phyloP scores from a whole-genome alignment of 2,329 filamentous ascomycete genomes.

The Volutella citrinella region DNA sequence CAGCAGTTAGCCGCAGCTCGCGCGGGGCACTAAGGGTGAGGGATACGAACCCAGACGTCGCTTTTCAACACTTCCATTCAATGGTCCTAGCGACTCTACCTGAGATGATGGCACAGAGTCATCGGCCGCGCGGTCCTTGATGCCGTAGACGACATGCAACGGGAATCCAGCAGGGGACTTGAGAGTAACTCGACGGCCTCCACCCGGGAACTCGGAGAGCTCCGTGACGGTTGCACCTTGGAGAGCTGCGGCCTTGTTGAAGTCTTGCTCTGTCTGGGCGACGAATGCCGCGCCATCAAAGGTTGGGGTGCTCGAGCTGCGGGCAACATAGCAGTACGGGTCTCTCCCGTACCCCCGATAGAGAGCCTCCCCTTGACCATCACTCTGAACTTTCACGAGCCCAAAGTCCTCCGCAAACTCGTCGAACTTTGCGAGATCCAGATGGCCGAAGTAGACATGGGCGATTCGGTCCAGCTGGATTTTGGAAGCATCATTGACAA shows the following conservation, averaged over 20 bases:
- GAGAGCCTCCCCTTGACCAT: no score
- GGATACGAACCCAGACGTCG: conserved; percentile 1
- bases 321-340: conserved; percentile 6
- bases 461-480: no score
- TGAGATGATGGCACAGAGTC: not conserved
- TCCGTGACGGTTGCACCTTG: not conserved
- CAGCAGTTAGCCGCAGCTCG: not conserved
- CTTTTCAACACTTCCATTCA: conserved; percentile 1
- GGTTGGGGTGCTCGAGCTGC: not conserved
- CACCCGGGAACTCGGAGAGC: not conserved
- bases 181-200: not conserved
- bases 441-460: no score
- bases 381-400: no score
- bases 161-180: not conserved
- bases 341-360: no score
- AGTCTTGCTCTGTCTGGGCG: conserved; percentile 3
- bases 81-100: conserved; percentile 1
- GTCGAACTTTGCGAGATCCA: no score
- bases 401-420: no score
- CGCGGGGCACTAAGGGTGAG: not conserved
- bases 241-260: conserved; percentile 6
- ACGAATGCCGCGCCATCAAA: conserved; percentile 4
- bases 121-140: not conserved
- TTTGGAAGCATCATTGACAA: no score
- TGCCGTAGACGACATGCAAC: conserved; percentile 4